Base-by-base conservation (phyloP, 306 rosid genomes). In the Casuarina equisetifolia region DNA sequence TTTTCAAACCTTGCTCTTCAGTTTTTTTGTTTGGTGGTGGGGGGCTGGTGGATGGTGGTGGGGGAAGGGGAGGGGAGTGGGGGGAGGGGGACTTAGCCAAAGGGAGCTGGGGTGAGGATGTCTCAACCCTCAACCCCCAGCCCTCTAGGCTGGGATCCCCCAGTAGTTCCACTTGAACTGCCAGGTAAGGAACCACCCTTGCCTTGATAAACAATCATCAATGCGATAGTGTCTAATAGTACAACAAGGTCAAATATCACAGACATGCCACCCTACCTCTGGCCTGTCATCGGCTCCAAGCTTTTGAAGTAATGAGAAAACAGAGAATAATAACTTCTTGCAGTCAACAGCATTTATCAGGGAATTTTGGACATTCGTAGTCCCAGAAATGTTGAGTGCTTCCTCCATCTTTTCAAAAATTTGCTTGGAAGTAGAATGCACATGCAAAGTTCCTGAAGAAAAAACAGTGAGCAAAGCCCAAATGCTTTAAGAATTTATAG, bases 261-360 rank as follows among this genome's bases (percentile, higher is more conserved):
- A 70, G 35, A 46, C 53, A 44, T n/a, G 32, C 62, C 62, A 70
- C 6, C 75, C 58, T 78, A 94, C 97, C 98, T 94, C 98, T 76
- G 98, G 97, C 78, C 98, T 94, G 69, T 94, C 98, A 82, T 94
- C 98, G 76, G 93, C 95, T 82, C 98, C 97, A 79, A 94, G 97
- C 81, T 83, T 92, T 62, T 92, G 97, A 80, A 94, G 98, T 76
- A 94, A 82, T 2, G 93, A 94, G 86, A 94, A 94, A 83, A 92
- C 86, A 51, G 93, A 88, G 88, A 94, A 92, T 53, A 92, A 74
- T 73, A 94, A 89, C 76, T 83, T 86, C 86, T 92, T 89, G 79
- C 53, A 74, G 77, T 90, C 95, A 72, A 88, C 84, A 32, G 58
- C 77, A 81, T 86, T 84, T 80, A 75, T 76, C 75, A 67, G 79